Base-by-base conservation (phyloP, 2,329 filamentous ascomycete genomes). In the Aciculosporium take region DNA sequence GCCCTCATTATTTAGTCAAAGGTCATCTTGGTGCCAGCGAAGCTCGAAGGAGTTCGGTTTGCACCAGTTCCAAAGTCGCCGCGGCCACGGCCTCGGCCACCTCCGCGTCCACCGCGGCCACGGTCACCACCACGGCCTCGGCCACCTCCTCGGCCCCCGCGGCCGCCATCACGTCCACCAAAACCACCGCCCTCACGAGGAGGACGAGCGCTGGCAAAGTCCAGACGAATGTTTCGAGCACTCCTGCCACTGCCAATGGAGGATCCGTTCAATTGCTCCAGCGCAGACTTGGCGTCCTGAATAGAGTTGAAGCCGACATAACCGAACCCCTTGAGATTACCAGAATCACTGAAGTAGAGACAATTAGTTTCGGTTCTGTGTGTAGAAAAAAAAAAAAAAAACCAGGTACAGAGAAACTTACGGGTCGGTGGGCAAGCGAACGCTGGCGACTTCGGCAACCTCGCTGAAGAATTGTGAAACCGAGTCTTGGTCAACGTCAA, bases 241-340 rank as follows among this genome's bases (percentile, higher is more conserved):
- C 69, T 72, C 53, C 91, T 72, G 45, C 84, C 78, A 49, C 66
- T 59, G 39, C 74, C 73, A 47, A 77, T 69, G 45, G 72, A 62
- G 42, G 69, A 68, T 49, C 85, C 85, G 52, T 84, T 79, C 59
- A 84, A 72, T 43, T 70, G 66, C 53, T 81, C 71, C 52, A 85
- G 76, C 20, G 79, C 88, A 53, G 69, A 65, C 66, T 81, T 84
- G 54, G 88, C 85, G 54, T 94, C 87, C 23, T 94, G 86, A 47
- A 91, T 62, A 15, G 81, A 83, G 52, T 68, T 67, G 71, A 89
- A 94, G 57, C 81, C 80, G 48, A 94, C 81, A 60, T 95, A 95
- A 42, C 85, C 88, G 63, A 93, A 94, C 44, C 88, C 88, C 79
- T 94, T 94, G 58, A 81, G 79, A 53, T 79, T 76, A 49, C 86